Evolutionary conservation across 768 basidiomycete genomes (phyloP).

Genomic region (Auricularia auricula-judae): DNA sequence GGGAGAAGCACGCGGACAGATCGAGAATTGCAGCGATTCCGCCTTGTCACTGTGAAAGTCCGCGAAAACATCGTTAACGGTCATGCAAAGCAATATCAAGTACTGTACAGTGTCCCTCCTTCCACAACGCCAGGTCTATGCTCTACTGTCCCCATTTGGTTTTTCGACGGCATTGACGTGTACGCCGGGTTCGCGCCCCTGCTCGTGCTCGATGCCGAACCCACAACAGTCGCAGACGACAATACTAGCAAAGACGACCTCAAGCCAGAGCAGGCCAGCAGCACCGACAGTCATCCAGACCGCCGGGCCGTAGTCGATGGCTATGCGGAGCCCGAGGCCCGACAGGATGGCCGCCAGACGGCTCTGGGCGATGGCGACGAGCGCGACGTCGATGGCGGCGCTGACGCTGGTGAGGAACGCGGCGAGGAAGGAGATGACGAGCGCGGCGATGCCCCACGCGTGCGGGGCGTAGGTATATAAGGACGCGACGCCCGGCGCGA

Average conservation of each 20-base stretch:
- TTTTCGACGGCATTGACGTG: background rate
- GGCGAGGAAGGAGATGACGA: conserved; percentile 46
- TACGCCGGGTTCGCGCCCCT: background rate
- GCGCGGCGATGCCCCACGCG: conserved; percentile 32
- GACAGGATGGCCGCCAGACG: conserved; percentile 26
- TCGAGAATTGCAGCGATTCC: too few relatives aligned
- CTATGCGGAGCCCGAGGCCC: background rate
- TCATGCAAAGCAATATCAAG: too few relatives aligned
- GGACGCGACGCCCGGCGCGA: conserved; percentile 33
- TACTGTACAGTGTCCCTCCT: too few relatives aligned
- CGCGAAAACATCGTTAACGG: too few relatives aligned
- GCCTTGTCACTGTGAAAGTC: too few relatives aligned
- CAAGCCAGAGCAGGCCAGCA: background rate
- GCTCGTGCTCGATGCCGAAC: background rate
- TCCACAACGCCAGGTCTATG: too few relatives aligned
- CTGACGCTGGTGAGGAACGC: conserved; percentile 44
- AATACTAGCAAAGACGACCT: background rate
- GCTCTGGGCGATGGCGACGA: conserved; percentile 41
- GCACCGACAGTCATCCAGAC: background rate
- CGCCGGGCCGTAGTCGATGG: background rate
- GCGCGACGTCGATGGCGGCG: conserved; percentile 50
- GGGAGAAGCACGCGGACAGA: too few relatives aligned
- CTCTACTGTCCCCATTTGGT: background rate
- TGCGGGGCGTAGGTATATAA: conserved; percentile 20
- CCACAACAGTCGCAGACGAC: background rate